Evolutionary conservation across 495 filamentous ascomycete genomes (phyloP).

Genomic region (Polyplosphaeria fusca): DNA sequence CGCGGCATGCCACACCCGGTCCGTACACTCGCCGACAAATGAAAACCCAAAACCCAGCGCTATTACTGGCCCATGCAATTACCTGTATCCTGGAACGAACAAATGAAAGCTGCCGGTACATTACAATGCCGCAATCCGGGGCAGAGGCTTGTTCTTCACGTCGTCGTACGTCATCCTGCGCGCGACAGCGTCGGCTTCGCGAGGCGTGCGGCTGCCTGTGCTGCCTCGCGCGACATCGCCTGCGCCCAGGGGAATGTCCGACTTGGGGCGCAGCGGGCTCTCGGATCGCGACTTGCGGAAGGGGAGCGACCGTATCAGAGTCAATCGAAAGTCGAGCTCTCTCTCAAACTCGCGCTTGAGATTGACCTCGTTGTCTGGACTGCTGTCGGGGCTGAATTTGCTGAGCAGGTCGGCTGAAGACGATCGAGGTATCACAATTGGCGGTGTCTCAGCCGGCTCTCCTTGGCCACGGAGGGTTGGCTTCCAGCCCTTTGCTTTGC

Average conservation of each 20-base stretch:
- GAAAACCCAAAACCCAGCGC: no score
- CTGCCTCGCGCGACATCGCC: neutral
- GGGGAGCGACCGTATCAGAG: neutral
- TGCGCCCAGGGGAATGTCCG: neutral
- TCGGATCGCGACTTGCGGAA: constrained; percentile 14
- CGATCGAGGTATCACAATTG: neutral
- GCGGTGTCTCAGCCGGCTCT: neutral
- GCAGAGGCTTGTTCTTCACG: constrained; percentile 27
- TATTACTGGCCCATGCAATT: no score
- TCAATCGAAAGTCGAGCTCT: constrained; percentile 10
- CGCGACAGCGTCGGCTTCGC: no score
- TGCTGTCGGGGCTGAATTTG: constrained; percentile 16
- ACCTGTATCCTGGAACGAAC: no score
- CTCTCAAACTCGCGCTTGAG: neutral
- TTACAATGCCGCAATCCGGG: constrained; percentile 20
- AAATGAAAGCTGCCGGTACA: no score
- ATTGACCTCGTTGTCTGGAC: constrained; percentile 2
- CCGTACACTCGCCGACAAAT: no score
- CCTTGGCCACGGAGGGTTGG: neutral
- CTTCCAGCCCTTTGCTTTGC: constrained; percentile 24
- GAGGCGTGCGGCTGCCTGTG: neutral
- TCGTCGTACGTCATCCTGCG: constrained; percentile 19
- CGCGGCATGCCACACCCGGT: no score
- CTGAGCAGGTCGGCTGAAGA: constrained; percentile 18
- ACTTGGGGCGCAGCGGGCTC: constrained; percentile 8